Conservation (phyloP, 78 protist genomes). For the Cavenderia fasciculata region DNA sequence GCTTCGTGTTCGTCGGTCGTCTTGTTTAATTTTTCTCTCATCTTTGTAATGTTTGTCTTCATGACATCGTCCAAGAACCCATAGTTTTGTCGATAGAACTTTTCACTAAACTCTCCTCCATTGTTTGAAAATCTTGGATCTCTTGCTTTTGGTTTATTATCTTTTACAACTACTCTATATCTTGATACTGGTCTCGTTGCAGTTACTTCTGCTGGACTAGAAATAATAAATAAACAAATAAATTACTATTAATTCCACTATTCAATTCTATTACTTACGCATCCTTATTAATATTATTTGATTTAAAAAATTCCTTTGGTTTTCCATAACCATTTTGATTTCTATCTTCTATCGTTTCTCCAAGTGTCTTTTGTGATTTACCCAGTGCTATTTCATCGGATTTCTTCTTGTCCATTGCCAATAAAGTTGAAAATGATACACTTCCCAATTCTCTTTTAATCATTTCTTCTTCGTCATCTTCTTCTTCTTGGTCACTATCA, state of each 20-base stretch:
- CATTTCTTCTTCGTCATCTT: too few relatives aligned
- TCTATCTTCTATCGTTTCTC: background rate
- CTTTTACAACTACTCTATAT: conserved; percentile 23
- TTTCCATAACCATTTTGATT: too few relatives aligned
- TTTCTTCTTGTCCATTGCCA: background rate
- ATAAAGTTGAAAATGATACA: conserved; percentile 26
- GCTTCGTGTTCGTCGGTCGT: background rate
- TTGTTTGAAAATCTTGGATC: conserved; percentile 49
- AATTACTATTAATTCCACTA: too few relatives aligned
- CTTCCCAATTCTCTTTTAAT: too few relatives aligned
- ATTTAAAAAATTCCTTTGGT: too few relatives aligned
- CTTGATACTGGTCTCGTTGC: conserved; percentile 64
- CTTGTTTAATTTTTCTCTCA: background rate
- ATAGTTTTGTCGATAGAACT: conserved; percentile 15
- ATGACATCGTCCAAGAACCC: conserved; percentile 39
- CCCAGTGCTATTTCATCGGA: background rate
- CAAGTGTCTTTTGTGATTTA: background rate
- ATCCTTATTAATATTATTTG: too few relatives aligned
- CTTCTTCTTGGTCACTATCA: too few relatives aligned
- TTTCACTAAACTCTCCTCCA: conserved; percentile 49
- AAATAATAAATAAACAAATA: too few relatives aligned
- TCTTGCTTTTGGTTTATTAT: background rate
- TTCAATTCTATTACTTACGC: too few relatives aligned
- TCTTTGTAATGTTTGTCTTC: background rate
- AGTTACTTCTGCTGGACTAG: conserved; percentile 41